phyloP scores from a whole-genome alignment of 441 rosid genomes.

The Erodium chrysanthum region DNA sequence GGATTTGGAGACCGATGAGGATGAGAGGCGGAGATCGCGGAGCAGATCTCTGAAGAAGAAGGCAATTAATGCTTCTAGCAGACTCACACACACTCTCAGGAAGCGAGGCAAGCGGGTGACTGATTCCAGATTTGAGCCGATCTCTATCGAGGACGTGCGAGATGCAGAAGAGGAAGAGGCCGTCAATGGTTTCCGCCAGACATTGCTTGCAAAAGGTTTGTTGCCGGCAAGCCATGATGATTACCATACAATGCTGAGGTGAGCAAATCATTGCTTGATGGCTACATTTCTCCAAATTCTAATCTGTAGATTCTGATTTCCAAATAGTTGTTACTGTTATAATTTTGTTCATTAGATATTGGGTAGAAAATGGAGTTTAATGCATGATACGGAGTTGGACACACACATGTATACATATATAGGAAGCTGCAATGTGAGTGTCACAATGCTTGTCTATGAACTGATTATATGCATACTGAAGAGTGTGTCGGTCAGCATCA shows the following conservation, averaged over 20 bases:
- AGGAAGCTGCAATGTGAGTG: background rate
- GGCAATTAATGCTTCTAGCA: conserved; percentile 75
- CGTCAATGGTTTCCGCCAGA: conserved; percentile 76
- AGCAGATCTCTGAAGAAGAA: conserved; percentile 83
- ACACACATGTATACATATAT: too few relatives aligned
- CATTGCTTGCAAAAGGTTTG: conserved; percentile 62
- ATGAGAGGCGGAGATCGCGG: conserved; percentile 84
- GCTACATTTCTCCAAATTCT: background rate
- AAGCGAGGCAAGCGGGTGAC: conserved; percentile 70
- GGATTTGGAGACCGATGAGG: conserved; percentile 95
- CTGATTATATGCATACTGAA: background rate
- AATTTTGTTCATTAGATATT: background rate
- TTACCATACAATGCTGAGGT: conserved; percentile 91
- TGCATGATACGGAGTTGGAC: background rate
- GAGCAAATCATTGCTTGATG: background rate
- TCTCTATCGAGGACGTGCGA: conserved; percentile 87
- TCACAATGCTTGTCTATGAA: background rate
- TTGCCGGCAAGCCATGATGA: conserved; percentile 68
- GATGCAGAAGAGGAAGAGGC: conserved; percentile 72
- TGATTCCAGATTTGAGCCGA: conserved; percentile 77
- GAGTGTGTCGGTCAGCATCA: background rate
- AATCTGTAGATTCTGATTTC: too few relatives aligned
- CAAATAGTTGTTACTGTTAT: background rate
- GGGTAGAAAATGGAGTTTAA: background rate
- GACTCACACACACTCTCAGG: conserved; percentile 81